Conservation (phyloP, 202 grass and related monocot species). For the Elaeis oleifera region DNA sequence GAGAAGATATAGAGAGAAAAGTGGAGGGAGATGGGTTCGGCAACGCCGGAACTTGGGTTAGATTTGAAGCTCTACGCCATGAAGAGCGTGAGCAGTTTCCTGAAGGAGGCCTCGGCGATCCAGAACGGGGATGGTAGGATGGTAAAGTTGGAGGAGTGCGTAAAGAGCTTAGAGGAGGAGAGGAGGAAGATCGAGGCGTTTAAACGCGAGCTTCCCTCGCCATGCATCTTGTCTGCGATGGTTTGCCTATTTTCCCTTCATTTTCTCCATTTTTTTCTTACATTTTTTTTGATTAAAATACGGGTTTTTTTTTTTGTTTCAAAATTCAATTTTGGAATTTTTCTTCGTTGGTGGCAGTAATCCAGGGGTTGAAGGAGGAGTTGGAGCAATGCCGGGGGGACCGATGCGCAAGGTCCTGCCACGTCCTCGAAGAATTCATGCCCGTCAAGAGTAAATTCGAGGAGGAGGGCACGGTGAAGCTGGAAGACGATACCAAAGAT, state of each 20-base stretch:
- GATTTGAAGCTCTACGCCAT: slow-evolving; percentile 39
- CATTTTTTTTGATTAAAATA: neutral
- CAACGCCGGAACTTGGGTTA: slow-evolving; percentile 19
- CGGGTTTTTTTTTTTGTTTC: neutral
- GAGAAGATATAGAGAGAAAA: neutral
- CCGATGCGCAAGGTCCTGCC: neutral
- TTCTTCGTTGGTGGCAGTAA: slow-evolving; percentile 28
- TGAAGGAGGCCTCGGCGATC: slow-evolving; percentile 23
- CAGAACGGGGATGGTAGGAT: slow-evolving; percentile 18
- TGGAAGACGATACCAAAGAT: slow-evolving; percentile 50
- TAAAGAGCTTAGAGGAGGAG: slow-evolving; percentile 64
- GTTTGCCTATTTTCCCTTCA: slow-evolving; percentile 16
- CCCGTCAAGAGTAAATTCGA: slow-evolving; percentile 13
- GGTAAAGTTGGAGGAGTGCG: slow-evolving; percentile 55
- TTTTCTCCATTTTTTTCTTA: neutral
- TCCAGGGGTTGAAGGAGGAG: slow-evolving; percentile 75
- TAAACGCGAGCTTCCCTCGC: slow-evolving; percentile 76
- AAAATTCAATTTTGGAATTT: neutral
- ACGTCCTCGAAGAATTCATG: slow-evolving; percentile 21
- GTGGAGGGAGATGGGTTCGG: slow-evolving; percentile 1
- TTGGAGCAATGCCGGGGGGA: slow-evolving; percentile 25
- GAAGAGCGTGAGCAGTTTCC: slow-evolving; percentile 36
- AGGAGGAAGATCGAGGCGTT: slow-evolving; percentile 90
- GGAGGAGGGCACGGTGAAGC: slow-evolving; percentile 16
- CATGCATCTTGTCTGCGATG: slow-evolving; percentile 62